phyloP scores from a whole-genome alignment of 2,329 filamentous ascomycete genomes.

The Atkinsonella texensis region DNA sequence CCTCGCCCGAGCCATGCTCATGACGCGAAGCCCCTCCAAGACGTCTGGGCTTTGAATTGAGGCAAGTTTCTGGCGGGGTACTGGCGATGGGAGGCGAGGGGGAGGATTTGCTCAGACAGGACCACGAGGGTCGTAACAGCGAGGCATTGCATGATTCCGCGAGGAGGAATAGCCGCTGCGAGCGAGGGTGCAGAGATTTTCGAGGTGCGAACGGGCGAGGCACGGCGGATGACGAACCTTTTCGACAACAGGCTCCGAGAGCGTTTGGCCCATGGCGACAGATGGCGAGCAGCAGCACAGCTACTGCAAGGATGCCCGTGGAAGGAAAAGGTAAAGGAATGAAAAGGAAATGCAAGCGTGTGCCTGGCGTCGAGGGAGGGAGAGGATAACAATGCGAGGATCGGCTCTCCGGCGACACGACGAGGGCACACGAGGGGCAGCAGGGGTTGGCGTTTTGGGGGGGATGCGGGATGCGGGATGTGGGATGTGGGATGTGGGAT shows the following conservation, averaged over 20 bases:
- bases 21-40: conserved; percentile 3
- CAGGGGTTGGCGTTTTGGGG: conserved; percentile 1
- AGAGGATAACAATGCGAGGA: conserved; percentile 1
- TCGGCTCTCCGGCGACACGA: conserved; percentile 3
- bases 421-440: conserved; percentile 5
- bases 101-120: neutral
- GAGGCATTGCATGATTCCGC: neutral
- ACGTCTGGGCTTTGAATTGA: neutral
- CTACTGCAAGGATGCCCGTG: conserved; percentile 13
- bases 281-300: conserved; percentile 16
- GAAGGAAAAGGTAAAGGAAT: conserved; percentile 6
- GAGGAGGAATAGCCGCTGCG: neutral
- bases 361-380: conserved; percentile 3
- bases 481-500: neutral
- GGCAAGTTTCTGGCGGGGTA: conserved; percentile 2
- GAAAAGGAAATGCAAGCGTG: neutral
- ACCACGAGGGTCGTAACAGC: neutral
- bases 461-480: neutral
- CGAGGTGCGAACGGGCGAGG: neutral
- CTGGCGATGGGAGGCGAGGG: conserved; percentile 1
- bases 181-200: neutral
- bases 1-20: neutral
- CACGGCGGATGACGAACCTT: conserved; percentile 52
- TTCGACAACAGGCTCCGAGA: conserved; percentile 96
- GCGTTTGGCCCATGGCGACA: conserved; percentile 83